Evolutionary conservation across 164 flowering plant species (phyloP), one percentile per base, ranked within the genome.

Genomic region (Saururus chinensis): DNA sequence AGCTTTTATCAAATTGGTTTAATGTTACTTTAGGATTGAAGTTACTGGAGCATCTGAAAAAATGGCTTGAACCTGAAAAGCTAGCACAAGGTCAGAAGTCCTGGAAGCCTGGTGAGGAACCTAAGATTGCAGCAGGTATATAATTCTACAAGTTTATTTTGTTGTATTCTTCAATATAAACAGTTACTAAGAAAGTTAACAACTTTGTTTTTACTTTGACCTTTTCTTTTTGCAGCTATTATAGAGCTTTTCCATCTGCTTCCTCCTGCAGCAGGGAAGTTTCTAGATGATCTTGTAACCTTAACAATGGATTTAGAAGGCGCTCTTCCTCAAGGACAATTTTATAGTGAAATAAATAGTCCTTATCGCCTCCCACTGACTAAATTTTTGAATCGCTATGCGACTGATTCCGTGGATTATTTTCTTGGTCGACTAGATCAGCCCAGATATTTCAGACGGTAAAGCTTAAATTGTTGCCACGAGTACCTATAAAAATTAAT

Each of bases 81-180:
- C 98, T 95, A 72, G 90, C 95, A n/a, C 92, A 81, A 71, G 74
- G 78, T 65, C 96, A 88, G 73, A 95, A 91, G 70, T 77, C 92
- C 30, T 95, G 99, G 99, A 95, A 95, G 71, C 79, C 96, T 73
- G 99, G 99, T 48, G 99, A 95, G 71, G 99, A 91, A 71, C 99
- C 99, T 60, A 91, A 91, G 77, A 86, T 95, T 78, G 99, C 99
- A 25, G 95, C 99, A 61, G 99, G 99, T 91, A 65, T 21, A 57
- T 76, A 37, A 14, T 11, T 20, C 17, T 61, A 42, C 52, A 16
- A 19, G 53, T 63, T 19, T 41, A 17, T 37, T 26, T 37, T 23
- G 37, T 37, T 35, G 45, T 40, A 20, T 53, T 19, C 23, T 17
- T 12, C 17, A 17, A 45, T 45, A 8, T 45, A 24, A 19, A 11